phyloP scores from a whole-genome alignment of 2,329 filamentous ascomycete species.

The Stemphylium lycopersici region DNA sequence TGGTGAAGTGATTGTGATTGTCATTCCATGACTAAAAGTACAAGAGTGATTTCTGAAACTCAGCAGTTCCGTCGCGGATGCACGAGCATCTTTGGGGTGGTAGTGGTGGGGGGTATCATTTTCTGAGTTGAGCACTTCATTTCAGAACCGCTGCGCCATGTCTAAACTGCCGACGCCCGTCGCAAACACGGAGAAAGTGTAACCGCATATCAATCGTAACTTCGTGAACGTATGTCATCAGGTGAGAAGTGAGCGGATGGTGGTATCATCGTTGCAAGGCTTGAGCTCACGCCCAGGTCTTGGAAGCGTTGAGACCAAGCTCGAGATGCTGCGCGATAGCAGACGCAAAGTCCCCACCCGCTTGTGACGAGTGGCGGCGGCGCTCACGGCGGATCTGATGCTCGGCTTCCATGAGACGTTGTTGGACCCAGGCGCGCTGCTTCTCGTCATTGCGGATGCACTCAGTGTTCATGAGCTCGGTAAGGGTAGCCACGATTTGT shows the following conservation, averaged over 20 bases:
- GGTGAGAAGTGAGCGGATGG: not conserved
- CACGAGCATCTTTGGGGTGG: constrained; percentile 1
- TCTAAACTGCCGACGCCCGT: constrained; percentile 2
- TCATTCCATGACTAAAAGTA: constrained; percentile 8
- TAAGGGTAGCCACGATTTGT: constrained; percentile 61
- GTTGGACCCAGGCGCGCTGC: constrained; percentile 58
- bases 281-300: constrained; percentile 34
- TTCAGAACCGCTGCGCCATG: constrained; percentile 33
- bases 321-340: constrained; percentile 46
- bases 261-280: not conserved
- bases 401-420: constrained; percentile 60
- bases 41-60: constrained; percentile 1
- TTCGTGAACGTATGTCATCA: not conserved
- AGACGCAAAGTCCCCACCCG: constrained; percentile 43
- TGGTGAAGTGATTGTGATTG: not conserved
- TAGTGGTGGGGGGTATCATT: constrained; percentile 22
- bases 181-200: constrained; percentile 7
- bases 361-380: constrained; percentile 46
- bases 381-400: constrained; percentile 55
- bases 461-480: constrained; percentile 61
- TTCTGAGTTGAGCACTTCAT: constrained; percentile 43
- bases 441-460: constrained; percentile 55
- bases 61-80: constrained; percentile 11
- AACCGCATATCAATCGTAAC: not conserved
- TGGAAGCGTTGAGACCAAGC: constrained; percentile 33